Conservation (phyloP, 2,329 filamentous ascomycete species). For the Fusarium pseudoanthophilum region DNA sequence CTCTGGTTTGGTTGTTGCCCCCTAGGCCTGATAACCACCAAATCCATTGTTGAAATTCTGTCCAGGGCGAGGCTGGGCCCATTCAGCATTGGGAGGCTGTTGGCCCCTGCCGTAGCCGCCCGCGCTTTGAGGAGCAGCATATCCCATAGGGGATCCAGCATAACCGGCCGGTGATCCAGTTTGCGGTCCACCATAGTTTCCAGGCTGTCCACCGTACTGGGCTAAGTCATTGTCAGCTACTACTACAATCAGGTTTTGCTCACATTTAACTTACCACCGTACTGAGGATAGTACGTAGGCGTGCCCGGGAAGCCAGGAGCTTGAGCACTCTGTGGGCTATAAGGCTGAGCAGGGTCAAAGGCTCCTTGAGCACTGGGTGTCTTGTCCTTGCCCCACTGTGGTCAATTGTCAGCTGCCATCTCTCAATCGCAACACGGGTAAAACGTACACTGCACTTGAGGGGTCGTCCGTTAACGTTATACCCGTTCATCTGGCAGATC, state of each 20-base stretch:
- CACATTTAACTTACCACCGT: slow-evolving; percentile 72
- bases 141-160: slow-evolving; percentile 75
- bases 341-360: slow-evolving; percentile 80
- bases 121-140: slow-evolving; percentile 77
- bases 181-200: slow-evolving; percentile 71
- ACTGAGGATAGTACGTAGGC: slow-evolving; percentile 93
- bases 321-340: slow-evolving; percentile 79
- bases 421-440: not conserved
- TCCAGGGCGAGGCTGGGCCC: slow-evolving; percentile 62
- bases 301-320: slow-evolving; percentile 80
- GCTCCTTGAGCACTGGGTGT: slow-evolving; percentile 76
- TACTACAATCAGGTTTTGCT: not conserved
- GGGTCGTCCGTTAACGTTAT: slow-evolving; percentile 96
- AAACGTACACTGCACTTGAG: slow-evolving; percentile 96
- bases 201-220: slow-evolving; percentile 73
- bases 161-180: slow-evolving; percentile 71
- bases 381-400: slow-evolving; percentile 98
- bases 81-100: slow-evolving; percentile 66
- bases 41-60: slow-evolving; percentile 71
- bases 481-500: slow-evolving; percentile 97
- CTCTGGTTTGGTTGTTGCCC: slow-evolving; percentile 37
- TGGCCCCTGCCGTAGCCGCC: slow-evolving; percentile 86
- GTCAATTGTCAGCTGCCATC: slow-evolving; percentile 35
- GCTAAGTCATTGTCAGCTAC: slow-evolving; percentile 51
- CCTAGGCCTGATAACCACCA: slow-evolving; percentile 70